Conservation (phyloP, 352 stramenopile genomes). For the Pythium folliculosum region DNA sequence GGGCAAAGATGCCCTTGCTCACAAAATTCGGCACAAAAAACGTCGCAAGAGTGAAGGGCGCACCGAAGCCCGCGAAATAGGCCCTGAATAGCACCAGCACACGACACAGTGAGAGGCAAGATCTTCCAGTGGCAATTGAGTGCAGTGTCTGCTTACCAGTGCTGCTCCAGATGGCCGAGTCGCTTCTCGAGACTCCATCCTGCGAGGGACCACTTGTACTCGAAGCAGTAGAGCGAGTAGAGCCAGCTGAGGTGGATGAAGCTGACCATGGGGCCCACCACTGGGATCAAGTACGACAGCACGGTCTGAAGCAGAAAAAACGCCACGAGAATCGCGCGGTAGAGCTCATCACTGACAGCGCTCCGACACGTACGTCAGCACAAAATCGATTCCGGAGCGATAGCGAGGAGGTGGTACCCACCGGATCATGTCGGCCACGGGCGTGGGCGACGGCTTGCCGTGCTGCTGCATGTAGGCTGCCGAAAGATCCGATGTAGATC, state of each 20-base stretch:
- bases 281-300: conserved; percentile 77
- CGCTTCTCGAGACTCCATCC: conserved; percentile 85
- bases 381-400: background rate
- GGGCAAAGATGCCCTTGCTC: conserved; percentile 87
- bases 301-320: conserved; percentile 88
- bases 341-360: conserved; percentile 69
- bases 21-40: conserved; percentile 91
- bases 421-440: conserved; percentile 88
- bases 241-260: conserved; percentile 88
- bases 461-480: conserved; percentile 80
- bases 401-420: conserved; percentile 23
- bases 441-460: conserved; percentile 72
- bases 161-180: conserved; percentile 77
- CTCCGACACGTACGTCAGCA: too few species aligned
- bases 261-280: conserved; percentile 71
- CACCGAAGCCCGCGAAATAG: conserved; percentile 87
- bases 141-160: conserved; percentile 40
- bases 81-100: conserved; percentile 35
- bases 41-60: conserved; percentile 84
- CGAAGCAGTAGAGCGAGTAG: conserved; percentile 91
- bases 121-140: too few species aligned
- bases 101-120: too few species aligned
- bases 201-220: conserved; percentile 90
- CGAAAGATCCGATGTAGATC: background rate
- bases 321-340: conserved; percentile 81